Percentiles rank a stretch among this genome's conserved stretches.
Evolutionary conservation across 2,329 filamentous ascomycete species (phyloP).

Genomic region (Monilinia fructigena): DNA sequence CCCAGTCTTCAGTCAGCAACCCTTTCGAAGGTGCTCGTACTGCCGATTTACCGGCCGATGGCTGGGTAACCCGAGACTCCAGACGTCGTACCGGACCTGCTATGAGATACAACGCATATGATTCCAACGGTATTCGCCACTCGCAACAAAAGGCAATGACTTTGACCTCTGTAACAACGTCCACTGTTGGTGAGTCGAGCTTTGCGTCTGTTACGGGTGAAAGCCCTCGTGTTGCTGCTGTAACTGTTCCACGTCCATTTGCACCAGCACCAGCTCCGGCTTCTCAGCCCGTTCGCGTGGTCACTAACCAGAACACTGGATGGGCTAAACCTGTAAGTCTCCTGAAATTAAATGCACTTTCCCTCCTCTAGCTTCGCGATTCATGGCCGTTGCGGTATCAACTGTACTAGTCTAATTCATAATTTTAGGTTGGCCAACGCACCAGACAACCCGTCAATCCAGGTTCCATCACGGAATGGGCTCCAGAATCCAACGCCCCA

Average conservation of each 20-base stretch:
- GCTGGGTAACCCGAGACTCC: constrained; percentile 24
- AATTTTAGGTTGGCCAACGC: background rate
- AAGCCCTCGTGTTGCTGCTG: too few species aligned
- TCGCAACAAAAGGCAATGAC: background rate
- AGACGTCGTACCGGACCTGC: constrained; percentile 19
- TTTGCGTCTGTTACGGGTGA: background rate
- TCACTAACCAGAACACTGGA: constrained; percentile 10
- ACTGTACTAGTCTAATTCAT: background rate
- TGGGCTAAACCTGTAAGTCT: constrained; percentile 22
- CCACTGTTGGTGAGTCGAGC: background rate
- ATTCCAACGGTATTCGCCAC: constrained; percentile 26
- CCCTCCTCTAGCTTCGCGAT: background rate
- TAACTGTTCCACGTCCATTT: background rate
- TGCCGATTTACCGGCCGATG: constrained; percentile 5
- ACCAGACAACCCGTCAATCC: background rate
- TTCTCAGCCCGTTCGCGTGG: background rate
- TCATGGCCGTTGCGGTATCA: background rate
- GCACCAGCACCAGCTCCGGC: background rate
- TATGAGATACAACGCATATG: constrained; percentile 26
- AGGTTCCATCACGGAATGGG: constrained; percentile 5
- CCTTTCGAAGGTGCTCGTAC: constrained; percentile 26
- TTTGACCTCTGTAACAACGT: constrained; percentile 1
- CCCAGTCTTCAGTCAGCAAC: constrained; percentile 30
- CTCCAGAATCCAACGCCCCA: background rate
- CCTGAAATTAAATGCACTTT: background rate